Base-by-base conservation (phyloP, 305 asterid genomes). In the Fraxinus ornus region DNA sequence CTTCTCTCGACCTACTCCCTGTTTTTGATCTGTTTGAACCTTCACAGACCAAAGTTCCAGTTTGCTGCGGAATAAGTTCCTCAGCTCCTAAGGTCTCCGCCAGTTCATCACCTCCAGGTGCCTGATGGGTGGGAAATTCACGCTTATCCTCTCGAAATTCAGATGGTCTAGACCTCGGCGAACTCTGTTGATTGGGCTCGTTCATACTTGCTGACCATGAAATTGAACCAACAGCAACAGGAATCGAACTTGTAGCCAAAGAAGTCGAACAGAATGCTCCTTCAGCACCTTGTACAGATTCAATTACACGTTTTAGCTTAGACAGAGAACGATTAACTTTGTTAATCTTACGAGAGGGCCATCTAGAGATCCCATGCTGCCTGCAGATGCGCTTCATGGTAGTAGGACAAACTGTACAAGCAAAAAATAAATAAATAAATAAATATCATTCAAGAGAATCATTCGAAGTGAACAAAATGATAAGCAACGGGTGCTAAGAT, bases 261-360 rank as follows among this genome's bases (percentile, higher is more conserved):
- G 97, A 89, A 87, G 91, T 89, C 88, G 91, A 87, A 47, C 89
- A 88, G 88, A 93, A 90, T 74, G 95, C 89, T 76, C 95, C 97
- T 80, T 93, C 97, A 55, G 92, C 92, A 77, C 94, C 95, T 87
- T 93, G 94, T 74, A 95, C 98, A 15, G 98, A 94, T 84, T 93
- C 98, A 75, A 93, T 91, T 35, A 93, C 97, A 55, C 89, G 89
- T 87, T 94, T 91, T 55, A 93, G 91, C 89, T 94, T 94, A 36
- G 95, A 78, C 77, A 94, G 94, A 72, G 98, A 92, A 57, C 94
- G 97, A 85, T 92, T 93, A 44, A 94, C 98, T 90, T 94, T 95
- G 86, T 94, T 94, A 87, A 93, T 95, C 93, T 94, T 93, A 87
- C 97, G 97, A 76, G 98, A 95, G 78, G 99, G 99, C 99, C 97